Evolutionary conservation across 768 basidiomycete genomes (phyloP).

Genomic region (Exidia glandulosa): DNA sequence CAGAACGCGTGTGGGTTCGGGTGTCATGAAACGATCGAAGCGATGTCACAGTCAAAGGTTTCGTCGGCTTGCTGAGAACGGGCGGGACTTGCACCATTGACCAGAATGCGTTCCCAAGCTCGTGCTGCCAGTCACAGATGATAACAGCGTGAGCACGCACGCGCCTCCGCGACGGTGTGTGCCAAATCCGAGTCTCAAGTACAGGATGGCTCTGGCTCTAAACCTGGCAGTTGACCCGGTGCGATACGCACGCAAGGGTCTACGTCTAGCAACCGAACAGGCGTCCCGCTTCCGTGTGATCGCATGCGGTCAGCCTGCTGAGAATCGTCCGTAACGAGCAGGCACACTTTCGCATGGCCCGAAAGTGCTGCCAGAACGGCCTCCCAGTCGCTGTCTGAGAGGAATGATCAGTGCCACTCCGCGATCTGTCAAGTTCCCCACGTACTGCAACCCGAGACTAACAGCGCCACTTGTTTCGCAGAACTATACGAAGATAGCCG

Average conservation of each 20-base stretch:
- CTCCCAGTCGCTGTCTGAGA: background rate
- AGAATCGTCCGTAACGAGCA: background rate
- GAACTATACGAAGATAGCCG: background rate
- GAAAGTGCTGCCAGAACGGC: background rate
- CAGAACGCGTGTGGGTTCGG: too few relatives aligned
- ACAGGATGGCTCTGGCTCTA: background rate
- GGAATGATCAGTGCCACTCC: too few relatives aligned
- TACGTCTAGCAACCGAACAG: too few relatives aligned
- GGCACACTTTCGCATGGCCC: background rate
- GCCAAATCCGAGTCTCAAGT: background rate
- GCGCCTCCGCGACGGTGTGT: background rate
- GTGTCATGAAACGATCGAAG: too few relatives aligned
- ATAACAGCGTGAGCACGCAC: background rate
- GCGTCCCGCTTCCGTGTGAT: too few relatives aligned
- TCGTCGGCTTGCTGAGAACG: background rate
- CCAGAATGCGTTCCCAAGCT: background rate
- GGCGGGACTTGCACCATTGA: background rate
- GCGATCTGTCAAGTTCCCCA: too few relatives aligned
- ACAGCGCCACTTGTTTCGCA: background rate
- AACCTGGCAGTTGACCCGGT: background rate
- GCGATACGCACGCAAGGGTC: too few relatives aligned
- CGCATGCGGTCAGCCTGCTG: too few relatives aligned
- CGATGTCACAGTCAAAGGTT: background rate
- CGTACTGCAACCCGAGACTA: background rate
- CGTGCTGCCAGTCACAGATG: background rate